These are phyloP conservation scores for Picochlorum costavermella DNA, from an alignment of 139 green algal species.

Conservation along the genomic window DNA sequence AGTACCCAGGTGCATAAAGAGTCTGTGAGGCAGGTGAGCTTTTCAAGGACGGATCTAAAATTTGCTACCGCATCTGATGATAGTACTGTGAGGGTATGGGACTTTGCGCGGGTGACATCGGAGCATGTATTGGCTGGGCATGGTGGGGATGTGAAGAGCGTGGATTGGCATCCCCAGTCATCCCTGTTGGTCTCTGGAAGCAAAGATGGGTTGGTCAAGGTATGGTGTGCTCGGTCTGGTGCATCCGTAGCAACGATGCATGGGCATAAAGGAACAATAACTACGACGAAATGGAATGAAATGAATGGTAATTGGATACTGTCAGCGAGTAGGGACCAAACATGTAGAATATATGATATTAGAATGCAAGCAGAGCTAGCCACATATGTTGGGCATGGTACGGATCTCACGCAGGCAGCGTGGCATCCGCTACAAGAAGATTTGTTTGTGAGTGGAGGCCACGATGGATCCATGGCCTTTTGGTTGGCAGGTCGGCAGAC, in stretches of 20 bases:
- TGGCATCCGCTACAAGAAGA: conserved; percentile 89
- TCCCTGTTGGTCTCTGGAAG: conserved; percentile 61
- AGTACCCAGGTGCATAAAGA: conserved; percentile 57
- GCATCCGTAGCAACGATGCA: conserved; percentile 54
- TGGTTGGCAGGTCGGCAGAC: conserved; percentile 4
- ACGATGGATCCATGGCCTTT: conserved; percentile 51
- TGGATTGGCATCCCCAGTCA: conserved; percentile 84
- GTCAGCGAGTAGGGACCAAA: conserved; percentile 61
- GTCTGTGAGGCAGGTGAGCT: conserved; percentile 47
- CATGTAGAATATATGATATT: conserved; percentile 69
- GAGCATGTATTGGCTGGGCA: conserved; percentile 67
- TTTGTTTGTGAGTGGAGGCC: conserved; percentile 58
- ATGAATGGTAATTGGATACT: conserved; percentile 82
- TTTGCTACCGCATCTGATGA: conserved; percentile 82
- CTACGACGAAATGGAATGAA: conserved; percentile 65
- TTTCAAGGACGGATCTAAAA: conserved; percentile 74
- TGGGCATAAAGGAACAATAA: conserved; percentile 76
- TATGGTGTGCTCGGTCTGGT: conserved; percentile 76
- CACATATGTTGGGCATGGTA: conserved; percentile 62
- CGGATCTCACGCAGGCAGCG: conserved; percentile 60
- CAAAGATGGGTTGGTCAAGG: conserved; percentile 86
- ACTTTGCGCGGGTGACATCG: conserved; percentile 46
- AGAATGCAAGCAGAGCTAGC: conserved; percentile 56
- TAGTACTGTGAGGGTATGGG: conserved; percentile 70
- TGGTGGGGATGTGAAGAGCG: conserved; percentile 80